These are phyloP conservation scores for Umbelopsis isabellina DNA, from an alignment of 192 early-diverging fungal genomes.

Conservation along the genomic window DNA sequence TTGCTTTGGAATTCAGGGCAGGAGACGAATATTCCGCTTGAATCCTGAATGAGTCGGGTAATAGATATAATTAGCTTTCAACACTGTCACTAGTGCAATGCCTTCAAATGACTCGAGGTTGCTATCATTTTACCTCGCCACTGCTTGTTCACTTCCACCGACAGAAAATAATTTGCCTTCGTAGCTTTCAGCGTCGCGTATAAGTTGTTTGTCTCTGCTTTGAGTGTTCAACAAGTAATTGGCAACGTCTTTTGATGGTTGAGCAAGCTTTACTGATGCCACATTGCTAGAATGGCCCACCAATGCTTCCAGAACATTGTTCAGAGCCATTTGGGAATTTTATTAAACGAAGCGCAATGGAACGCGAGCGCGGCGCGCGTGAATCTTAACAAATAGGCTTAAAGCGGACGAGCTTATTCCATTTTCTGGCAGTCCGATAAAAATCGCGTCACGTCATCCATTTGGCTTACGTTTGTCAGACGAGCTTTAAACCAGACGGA, in stretches of 20 bases:
- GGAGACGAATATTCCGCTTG: constrained; percentile 14
- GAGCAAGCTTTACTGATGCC: constrained; percentile 4
- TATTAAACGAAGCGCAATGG: neutral
- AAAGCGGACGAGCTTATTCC: too few relatives aligned
- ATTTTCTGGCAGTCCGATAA: neutral
- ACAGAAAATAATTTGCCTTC: constrained; percentile 22
- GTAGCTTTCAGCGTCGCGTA: constrained; percentile 26
- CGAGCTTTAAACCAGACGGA: neutral
- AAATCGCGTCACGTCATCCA: constrained; percentile 22
- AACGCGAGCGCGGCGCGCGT: neutral
- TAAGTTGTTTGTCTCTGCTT: neutral
- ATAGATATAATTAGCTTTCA: neutral
- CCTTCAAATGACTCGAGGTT: neutral
- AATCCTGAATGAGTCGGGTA: neutral
- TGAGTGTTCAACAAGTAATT: constrained; percentile 14
- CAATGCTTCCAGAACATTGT: constrained; percentile 16
- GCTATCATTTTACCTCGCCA: neutral
- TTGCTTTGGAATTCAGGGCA: neutral
- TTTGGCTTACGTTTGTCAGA: constrained; percentile 1
- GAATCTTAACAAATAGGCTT: too few relatives aligned
- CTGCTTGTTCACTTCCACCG: constrained; percentile 12
- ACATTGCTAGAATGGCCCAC: constrained; percentile 18
- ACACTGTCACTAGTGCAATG: neutral
- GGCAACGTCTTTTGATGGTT: constrained; percentile 8
- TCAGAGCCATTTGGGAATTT: constrained; percentile 20